A percentile compares a stretch with the other conserved stretches of the same genome.
These are phyloP conservation scores for Suhomyces yuchorum DNA, from an alignment of 1,139 yeast species.

Conservation along the genomic window DNA sequence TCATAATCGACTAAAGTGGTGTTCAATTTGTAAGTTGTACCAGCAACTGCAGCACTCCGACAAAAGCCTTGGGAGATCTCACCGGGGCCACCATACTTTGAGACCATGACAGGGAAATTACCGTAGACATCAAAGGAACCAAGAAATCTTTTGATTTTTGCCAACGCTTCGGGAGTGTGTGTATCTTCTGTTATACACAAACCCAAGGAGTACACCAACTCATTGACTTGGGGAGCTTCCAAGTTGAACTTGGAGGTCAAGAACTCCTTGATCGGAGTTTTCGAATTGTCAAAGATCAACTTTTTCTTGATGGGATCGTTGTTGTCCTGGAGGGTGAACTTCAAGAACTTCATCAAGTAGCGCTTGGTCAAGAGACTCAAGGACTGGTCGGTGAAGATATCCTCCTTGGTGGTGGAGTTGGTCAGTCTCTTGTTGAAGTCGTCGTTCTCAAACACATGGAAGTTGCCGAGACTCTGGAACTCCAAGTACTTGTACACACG, in stretches of 20 bases:
- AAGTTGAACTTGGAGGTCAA: slow-evolving; percentile 66
- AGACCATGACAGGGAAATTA: slow-evolving; percentile 86
- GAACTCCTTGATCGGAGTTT: slow-evolving; percentile 59
- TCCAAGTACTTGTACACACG: slow-evolving; percentile 90
- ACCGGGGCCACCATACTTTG: slow-evolving; percentile 95
- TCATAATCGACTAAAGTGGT: slow-evolving; percentile 67
- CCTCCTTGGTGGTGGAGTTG: slow-evolving; percentile 72
- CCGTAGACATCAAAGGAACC: slow-evolving; percentile 92
- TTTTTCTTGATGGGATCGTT: slow-evolving; percentile 52
- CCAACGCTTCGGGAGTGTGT: slow-evolving; percentile 71
- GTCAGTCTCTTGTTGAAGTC: slow-evolving; percentile 77
- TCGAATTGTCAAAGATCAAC: slow-evolving; percentile 57
- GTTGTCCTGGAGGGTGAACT: slow-evolving; percentile 75
- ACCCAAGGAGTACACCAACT: slow-evolving; percentile 84
- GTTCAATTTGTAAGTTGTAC: slow-evolving; percentile 86
- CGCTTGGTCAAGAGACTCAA: slow-evolving; percentile 78
- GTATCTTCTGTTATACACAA: slow-evolving; percentile 63
- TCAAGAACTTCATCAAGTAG: slow-evolving; percentile 86
- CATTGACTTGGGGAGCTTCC: slow-evolving; percentile 74
- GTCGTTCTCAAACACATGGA: slow-evolving; percentile 91
- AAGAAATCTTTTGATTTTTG: slow-evolving; percentile 79
- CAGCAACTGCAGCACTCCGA: slow-evolving; percentile 97
- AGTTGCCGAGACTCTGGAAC: slow-evolving; percentile 83
- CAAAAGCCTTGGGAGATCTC: slow-evolving; percentile 97
- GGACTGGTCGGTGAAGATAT: slow-evolving; percentile 87